Percentiles rank a stretch among this genome's conserved stretches.
These are phyloP conservation scores for Lyophyllum atratum DNA, from an alignment of 768 basidiomycete species.

Conservation along the genomic window DNA sequence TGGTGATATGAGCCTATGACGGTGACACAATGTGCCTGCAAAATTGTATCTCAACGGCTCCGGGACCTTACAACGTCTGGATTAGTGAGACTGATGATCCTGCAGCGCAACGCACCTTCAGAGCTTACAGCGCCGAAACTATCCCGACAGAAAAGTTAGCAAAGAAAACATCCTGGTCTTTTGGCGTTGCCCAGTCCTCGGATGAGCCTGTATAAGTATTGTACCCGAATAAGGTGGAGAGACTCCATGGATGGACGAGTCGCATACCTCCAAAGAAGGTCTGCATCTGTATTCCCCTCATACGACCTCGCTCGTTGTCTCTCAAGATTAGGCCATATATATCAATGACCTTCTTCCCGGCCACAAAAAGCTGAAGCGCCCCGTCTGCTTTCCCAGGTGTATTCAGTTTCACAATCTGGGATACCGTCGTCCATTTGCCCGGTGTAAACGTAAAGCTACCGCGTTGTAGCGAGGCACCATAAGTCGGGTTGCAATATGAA, in stretches of 20 bases:
- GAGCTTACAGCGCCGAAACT: not conserved
- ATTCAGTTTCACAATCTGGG: constrained; percentile 60
- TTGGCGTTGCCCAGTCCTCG: not conserved
- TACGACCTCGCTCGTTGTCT: constrained; percentile 7
- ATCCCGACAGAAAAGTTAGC: not conserved
- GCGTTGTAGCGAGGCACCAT: constrained; percentile 49
- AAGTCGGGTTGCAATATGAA: constrained; percentile 41
- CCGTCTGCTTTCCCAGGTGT: constrained; percentile 55
- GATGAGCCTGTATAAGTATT: not conserved
- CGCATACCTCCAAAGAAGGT: constrained; percentile 22
- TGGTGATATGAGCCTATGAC: too few relatives aligned
- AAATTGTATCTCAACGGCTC: too few relatives aligned
- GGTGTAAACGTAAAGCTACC: constrained; percentile 50
- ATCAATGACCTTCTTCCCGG: constrained; percentile 28
- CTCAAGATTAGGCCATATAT: constrained; percentile 9
- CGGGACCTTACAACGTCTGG: too few relatives aligned
- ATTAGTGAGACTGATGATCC: too few relatives aligned
- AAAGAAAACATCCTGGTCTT: not conserved
- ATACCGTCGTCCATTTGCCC: constrained; percentile 53
- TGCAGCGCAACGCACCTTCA: not conserved
- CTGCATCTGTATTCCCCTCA: constrained; percentile 30
- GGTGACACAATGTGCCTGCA: too few relatives aligned
- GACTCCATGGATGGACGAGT: too few relatives aligned
- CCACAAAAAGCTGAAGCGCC: constrained; percentile 50
- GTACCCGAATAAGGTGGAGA: too few relatives aligned